A percentile compares a stretch with the other conserved stretches of the same genome.
Evolutionary conservation across 2,329 filamentous ascomycete genomes (phyloP).

Genomic region (Fusarium goolgardi): DNA sequence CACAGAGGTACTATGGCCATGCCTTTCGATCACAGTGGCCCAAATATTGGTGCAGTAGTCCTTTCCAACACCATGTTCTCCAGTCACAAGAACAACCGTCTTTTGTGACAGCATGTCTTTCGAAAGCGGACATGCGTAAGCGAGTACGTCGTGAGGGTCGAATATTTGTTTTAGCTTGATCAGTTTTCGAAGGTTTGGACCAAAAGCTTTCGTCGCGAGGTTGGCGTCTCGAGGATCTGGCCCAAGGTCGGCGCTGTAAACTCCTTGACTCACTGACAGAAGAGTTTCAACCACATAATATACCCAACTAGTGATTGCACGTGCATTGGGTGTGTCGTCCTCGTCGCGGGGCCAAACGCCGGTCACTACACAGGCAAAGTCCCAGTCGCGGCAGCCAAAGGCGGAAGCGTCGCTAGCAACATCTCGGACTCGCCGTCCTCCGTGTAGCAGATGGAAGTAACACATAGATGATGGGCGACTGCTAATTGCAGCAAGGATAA

Average conservation of each 20-base stretch:
- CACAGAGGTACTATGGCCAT: slow-evolving; percentile 46
- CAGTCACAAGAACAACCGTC: slow-evolving; percentile 69
- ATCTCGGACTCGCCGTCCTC: slow-evolving; percentile 64
- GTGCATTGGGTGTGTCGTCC: slow-evolving; percentile 58
- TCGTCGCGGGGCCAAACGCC: slow-evolving; percentile 69
- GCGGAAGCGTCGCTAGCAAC: slow-evolving; percentile 60
- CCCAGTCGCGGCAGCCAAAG: slow-evolving; percentile 73
- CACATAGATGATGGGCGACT: slow-evolving; percentile 64
- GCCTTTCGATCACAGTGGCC: slow-evolving; percentile 55
- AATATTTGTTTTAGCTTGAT: slow-evolving; percentile 60
- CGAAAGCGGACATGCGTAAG: slow-evolving; percentile 66
- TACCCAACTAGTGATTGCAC: slow-evolving; percentile 63
- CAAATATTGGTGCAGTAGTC: slow-evolving; percentile 68
- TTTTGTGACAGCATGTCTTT: slow-evolving; percentile 52
- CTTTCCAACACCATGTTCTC: slow-evolving; percentile 67
- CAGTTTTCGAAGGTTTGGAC: slow-evolving; percentile 63
- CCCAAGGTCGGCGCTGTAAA: slow-evolving; percentile 71
- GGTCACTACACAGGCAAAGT: slow-evolving; percentile 72
- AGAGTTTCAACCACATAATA: slow-evolving; percentile 62
- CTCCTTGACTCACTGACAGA: slow-evolving; percentile 62
- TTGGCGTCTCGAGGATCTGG: slow-evolving; percentile 67
- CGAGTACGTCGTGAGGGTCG: slow-evolving; percentile 64
- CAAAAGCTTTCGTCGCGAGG: slow-evolving; percentile 67
- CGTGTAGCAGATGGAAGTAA: slow-evolving; percentile 72
- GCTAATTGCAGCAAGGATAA: slow-evolving; percentile 59